Evolutionary conservation across 148 eudicot species (phyloP), one percentile per base, ranked within the genome.

Genomic region (Pouteria glomerata): DNA sequence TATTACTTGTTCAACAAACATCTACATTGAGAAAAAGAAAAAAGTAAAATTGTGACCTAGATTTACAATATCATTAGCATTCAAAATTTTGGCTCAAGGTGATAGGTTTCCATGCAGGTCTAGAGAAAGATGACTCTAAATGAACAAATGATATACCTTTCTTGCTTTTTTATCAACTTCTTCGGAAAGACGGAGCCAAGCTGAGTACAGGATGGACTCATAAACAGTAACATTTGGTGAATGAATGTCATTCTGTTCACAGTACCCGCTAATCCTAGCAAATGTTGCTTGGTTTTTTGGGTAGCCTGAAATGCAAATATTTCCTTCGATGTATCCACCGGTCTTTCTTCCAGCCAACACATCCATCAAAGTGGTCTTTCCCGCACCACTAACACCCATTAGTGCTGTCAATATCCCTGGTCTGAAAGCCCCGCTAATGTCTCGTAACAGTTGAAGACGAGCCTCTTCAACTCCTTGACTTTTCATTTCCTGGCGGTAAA

Each of bases 301-400:
- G 71, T 73, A 87, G 23, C 96, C 96, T 3, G 89, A 85, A 11
- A 89, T 74, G 57, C 63, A 75, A 62, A 87, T 79, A 62, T 64
- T 84, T 64, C 91, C 96, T 71, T 89, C 82, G 52, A 82, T 87
- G 66, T 87, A 84, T 24, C 96, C 91, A 51, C 89, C 82, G 3
- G 96, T 89, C 79, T 89, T 88, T 50, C 93, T 80, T 69, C 89
- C 91, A 63, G 89, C 87, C 72, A 90, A 73, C 1, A 90, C 93
- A 60, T 88, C 90, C 93, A 88, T 86, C 69, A 90, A 74, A 30
- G 93, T 84, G 51, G 93, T 86, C 73, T 90, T 88, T 30, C 96
- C 96, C 73, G 93, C 90, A 37, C 96, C 96, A 73, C 86, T 90
- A 13, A 88, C 89, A 29, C 93, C 96, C 72, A 90, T 90, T 19